phyloP scores from a whole-genome alignment of 352 stramenopile genomes.

The Blastocystis sp. region DNA sequence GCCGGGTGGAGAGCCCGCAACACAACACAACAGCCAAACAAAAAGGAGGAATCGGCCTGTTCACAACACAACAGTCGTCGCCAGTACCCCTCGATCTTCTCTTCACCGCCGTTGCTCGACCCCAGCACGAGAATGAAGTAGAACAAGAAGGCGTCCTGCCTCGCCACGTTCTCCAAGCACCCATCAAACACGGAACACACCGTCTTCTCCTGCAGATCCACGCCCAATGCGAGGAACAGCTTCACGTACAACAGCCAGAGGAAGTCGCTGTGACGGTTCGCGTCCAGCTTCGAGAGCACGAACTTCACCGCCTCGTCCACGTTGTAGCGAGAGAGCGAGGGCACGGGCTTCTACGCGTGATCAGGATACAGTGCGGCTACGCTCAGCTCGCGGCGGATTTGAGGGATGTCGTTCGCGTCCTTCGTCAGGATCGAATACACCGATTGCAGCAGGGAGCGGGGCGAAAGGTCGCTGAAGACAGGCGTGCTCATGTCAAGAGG shows the following conservation, averaged over 20 bases:
- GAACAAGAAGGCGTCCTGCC: background rate
- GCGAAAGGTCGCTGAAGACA: background rate
- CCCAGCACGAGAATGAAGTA: background rate
- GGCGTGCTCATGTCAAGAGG: background rate
- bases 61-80: background rate
- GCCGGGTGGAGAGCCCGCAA: background rate
- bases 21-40: background rate
- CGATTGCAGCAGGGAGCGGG: background rate
- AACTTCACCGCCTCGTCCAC: background rate
- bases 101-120: background rate
- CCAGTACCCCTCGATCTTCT: background rate
- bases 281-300: constrained; percentile 16
- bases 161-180: background rate
- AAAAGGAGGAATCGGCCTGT: background rate
- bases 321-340: background rate
- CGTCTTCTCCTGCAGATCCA: constrained; percentile 28
- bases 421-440: background rate
- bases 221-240: constrained; percentile 14
- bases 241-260: constrained; percentile 58
- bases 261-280: background rate
- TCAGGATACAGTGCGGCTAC: background rate
- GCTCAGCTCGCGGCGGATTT: background rate
- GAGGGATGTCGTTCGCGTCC: background rate
- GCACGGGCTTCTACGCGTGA: constrained; percentile 18
- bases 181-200: constrained; percentile 9